phyloP scores from a whole-genome alignment of 140 eudicot genomes.

The Stevia rebaudiana region DNA sequence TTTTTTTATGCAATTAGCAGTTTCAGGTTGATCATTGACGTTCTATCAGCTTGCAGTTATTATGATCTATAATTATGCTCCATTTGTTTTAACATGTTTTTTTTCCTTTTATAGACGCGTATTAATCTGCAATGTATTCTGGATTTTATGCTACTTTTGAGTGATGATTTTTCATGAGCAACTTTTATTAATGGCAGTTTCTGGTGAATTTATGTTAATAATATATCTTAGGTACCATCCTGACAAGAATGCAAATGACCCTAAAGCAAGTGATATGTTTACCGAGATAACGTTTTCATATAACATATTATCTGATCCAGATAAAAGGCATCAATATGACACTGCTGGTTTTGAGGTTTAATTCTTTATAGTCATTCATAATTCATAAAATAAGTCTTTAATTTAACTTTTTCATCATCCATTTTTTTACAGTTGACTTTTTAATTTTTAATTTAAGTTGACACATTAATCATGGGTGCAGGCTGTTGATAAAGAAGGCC shows the following conservation, averaged over 20 bases:
- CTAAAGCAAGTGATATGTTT: slow-evolving; percentile 82
- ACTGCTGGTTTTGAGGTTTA: slow-evolving; percentile 93
- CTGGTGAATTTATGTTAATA: slow-evolving; percentile 22
- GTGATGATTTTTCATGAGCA: not conserved
- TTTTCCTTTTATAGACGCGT: not conserved
- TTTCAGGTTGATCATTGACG: not conserved
- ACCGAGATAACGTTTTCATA: slow-evolving; percentile 90
- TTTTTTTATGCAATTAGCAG: not conserved
- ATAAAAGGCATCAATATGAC: slow-evolving; percentile 89
- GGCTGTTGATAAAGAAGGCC: slow-evolving; percentile 90
- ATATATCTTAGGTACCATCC: slow-evolving; percentile 75
- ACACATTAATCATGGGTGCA: slow-evolving; percentile 25
- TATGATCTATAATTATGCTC: not conserved
- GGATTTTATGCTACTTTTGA: not conserved
- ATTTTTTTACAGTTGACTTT: not conserved
- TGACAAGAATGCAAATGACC: slow-evolving; percentile 94
- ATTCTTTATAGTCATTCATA: not conserved
- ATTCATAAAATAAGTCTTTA: not conserved
- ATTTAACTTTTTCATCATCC: not conserved
- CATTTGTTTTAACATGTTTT: not conserved
- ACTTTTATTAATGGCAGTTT: not conserved
- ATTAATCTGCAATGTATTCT: slow-evolving; percentile 5
- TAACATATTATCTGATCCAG: slow-evolving; percentile 88
- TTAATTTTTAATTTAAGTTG: slow-evolving; percentile 8
- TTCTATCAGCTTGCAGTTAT: not conserved